Percentiles rank a stretch among this genome's conserved stretches.
phyloP scores from a whole-genome alignment of 2,329 filamentous ascomycete genomes.

The Trichoderma atroviride region DNA sequence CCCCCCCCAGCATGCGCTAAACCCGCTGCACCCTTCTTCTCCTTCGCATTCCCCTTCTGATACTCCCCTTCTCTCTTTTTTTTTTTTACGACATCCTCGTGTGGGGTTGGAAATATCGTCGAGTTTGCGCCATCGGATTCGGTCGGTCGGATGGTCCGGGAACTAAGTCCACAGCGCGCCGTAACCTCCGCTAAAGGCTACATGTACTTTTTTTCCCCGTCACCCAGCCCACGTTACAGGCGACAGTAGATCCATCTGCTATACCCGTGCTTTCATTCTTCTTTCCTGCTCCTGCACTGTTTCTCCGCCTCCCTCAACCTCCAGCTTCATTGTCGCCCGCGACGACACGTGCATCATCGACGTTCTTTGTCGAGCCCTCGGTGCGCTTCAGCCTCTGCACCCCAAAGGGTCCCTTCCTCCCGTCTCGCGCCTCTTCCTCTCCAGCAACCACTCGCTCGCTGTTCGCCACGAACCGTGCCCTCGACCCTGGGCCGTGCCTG shows the following conservation, averaged over 20 bases:
- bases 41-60: not conserved
- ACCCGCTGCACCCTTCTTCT: slow-evolving; percentile 8
- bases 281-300: slow-evolving; percentile 1
- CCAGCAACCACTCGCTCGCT: slow-evolving; percentile 9
- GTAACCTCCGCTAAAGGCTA: slow-evolving; percentile 25
- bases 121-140: slow-evolving; percentile 19
- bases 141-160: slow-evolving; percentile 31
- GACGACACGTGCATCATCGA: slow-evolving; percentile 24
- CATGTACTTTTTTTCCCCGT: slow-evolving; percentile 3
- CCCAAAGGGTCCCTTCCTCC: slow-evolving; percentile 9
- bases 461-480: slow-evolving; percentile 18
- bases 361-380: slow-evolving; percentile 14
- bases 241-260: slow-evolving; percentile 16
- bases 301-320: slow-evolving; percentile 2
- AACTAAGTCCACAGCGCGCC: slow-evolving; percentile 28
- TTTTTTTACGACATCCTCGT: not conserved
- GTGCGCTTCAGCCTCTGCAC: slow-evolving; percentile 12
- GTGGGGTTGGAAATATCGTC: slow-evolving; percentile 9
- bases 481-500: slow-evolving; percentile 16
- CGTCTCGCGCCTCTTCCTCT: not conserved
- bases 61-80: not conserved
- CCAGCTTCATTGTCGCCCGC: slow-evolving; percentile 3
- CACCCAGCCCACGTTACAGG: slow-evolving; percentile 15
- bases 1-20: slow-evolving; percentile 17
- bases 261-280: not conserved